Conservation (phyloP, 164 flowering plant genomes). For the Cinnamomum chago region DNA sequence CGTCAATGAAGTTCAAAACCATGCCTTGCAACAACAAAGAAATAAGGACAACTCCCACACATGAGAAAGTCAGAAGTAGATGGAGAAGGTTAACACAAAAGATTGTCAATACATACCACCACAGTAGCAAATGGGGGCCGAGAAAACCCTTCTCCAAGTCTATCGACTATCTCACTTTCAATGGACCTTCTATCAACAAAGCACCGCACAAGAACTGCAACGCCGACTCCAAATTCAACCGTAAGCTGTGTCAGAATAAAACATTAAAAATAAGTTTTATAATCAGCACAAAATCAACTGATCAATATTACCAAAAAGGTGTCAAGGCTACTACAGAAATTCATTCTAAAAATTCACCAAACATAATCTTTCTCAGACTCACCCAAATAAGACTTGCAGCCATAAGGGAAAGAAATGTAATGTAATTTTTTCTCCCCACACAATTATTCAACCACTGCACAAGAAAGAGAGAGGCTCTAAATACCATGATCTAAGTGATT, state of each 20-base stretch:
- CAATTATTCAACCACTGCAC: conserved; percentile 91
- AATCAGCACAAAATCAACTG: not conserved
- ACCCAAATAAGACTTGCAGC: conserved; percentile 79
- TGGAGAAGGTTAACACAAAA: conserved; percentile 5
- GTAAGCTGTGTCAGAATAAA: conserved; percentile 45
- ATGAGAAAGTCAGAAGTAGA: conserved; percentile 4
- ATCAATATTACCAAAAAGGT: not conserved
- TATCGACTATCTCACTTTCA: conserved; percentile 51
- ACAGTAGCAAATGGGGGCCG: conserved; percentile 71
- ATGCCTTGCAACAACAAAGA: not conserved
- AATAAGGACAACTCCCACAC: not conserved
- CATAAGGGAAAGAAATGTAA: conserved; percentile 75
- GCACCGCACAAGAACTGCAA: conserved; percentile 72
- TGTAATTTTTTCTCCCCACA: conserved; percentile 81
- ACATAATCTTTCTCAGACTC: conserved; percentile 8
- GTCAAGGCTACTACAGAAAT: not conserved
- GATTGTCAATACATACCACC: conserved; percentile 49
- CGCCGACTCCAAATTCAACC: conserved; percentile 66
- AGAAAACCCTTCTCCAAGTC: conserved; percentile 80
- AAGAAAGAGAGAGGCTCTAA: conserved; percentile 8
- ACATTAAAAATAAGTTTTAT: not conserved
- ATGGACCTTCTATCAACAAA: conserved; percentile 53
- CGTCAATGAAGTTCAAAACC: not conserved
- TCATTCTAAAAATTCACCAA: not conserved
- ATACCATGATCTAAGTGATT: not conserved